Evolutionary conservation across 495 filamentous ascomycete genomes (phyloP).

Genomic region (Aeminium ludgeri): DNA sequence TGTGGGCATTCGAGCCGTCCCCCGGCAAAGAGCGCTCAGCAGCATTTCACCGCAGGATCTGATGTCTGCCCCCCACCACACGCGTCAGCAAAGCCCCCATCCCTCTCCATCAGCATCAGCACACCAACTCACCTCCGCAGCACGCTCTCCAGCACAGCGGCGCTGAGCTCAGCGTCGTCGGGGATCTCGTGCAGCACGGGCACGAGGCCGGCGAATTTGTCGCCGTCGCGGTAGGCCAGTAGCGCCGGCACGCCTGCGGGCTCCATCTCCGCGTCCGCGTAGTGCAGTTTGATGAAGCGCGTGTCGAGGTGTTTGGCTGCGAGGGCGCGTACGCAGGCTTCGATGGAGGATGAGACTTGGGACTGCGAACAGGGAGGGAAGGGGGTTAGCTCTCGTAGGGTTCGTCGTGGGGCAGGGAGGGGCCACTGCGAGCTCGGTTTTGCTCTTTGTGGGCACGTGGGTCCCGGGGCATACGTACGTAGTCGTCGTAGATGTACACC

Average conservation of each 20-base stretch:
- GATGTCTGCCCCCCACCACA: conserved; percentile 3
- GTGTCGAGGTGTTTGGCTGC: conserved; percentile 50
- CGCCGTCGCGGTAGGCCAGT: conserved; percentile 72
- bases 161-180: conserved; percentile 40
- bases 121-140: conserved; percentile 34
- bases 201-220: conserved; percentile 78
- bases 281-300: conserved; percentile 82
- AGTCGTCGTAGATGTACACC: conserved; percentile 81
- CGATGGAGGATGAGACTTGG: conserved; percentile 54
- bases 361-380: conserved; percentile 35
- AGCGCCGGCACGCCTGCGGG: conserved; percentile 75
- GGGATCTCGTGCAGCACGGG: conserved; percentile 78
- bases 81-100: too few relatives aligned
- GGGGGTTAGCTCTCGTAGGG: not conserved
- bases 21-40: too few relatives aligned
- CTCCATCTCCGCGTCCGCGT: conserved; percentile 89
- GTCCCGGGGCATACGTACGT: conserved; percentile 43
- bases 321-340: conserved; percentile 56
- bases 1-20: too few relatives aligned
- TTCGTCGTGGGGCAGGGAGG: too few relatives aligned
- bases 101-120: not conserved
- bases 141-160: conserved; percentile 41
- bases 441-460: too few relatives aligned
- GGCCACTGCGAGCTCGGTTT: too few relatives aligned
- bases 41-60: conserved; percentile 10